Evolutionary conservation across 805 yeast genomes (phyloP).

Genomic region (Myxozyma neglecta): DNA sequence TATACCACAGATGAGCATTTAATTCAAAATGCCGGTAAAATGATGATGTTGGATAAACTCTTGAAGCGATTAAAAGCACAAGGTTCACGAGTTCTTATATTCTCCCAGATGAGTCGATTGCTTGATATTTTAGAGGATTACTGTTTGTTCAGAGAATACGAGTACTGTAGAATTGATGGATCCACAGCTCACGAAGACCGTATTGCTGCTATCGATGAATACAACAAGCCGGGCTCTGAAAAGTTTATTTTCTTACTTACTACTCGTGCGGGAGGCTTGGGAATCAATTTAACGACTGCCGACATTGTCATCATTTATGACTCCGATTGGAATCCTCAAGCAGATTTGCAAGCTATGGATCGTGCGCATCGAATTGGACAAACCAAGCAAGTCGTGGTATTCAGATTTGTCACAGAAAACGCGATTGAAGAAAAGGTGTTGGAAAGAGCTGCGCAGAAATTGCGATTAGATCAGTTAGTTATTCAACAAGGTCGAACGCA

Average conservation of each 20-base stretch:
- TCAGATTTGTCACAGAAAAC: conserved; percentile 88
- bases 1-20: conserved; percentile 93
- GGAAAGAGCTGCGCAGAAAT: conserved; percentile 92
- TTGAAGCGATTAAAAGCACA: conserved; percentile 65
- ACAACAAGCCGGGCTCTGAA: conserved; percentile 74
- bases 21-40: conserved; percentile 85
- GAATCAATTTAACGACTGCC: conserved; percentile 89
- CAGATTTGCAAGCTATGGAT: conserved; percentile 97
- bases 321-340: conserved; percentile 98
- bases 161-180: conserved; percentile 92
- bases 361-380: conserved; percentile 97
- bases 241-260: conserved; percentile 84
- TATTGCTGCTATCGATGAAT: conserved; percentile 88
- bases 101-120: conserved; percentile 90
- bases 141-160: conserved; percentile 77
- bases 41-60: conserved; percentile 83
- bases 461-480: conserved; percentile 88
- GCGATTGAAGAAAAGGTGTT: conserved; percentile 95
- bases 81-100: conserved; percentile 88
- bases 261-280: conserved; percentile 96
- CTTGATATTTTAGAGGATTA: conserved; percentile 90
- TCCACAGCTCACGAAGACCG: conserved; percentile 91
- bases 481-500: conserved; percentile 84
- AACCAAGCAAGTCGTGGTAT: conserved; percentile 91
- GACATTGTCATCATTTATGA: conserved; percentile 86